Evolutionary conservation across 331 rosid genomes (phyloP).

Genomic region (Erythrophleum ivorense): DNA sequence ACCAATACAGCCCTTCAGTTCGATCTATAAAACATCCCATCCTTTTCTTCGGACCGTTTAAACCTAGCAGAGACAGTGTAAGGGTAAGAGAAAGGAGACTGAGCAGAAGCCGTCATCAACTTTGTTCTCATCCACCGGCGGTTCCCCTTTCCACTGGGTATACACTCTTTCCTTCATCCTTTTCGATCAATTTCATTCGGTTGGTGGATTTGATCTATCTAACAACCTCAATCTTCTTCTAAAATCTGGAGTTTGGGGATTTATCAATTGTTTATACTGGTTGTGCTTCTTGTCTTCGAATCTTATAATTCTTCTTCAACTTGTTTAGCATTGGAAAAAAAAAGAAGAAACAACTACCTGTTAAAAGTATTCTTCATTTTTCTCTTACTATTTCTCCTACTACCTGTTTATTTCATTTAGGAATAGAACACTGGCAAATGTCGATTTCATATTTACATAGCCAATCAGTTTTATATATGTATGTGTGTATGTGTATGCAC

Average conservation of each 20-base stretch:
- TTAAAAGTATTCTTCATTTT: neutral
- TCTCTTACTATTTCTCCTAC: neutral
- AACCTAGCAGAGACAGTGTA: neutral
- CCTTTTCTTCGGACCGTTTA: neutral
- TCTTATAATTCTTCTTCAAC: neutral
- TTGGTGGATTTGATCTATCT: neutral
- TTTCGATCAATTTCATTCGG: neutral
- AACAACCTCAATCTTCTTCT: neutral
- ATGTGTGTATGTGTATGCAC: too few relatives aligned
- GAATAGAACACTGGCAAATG: neutral
- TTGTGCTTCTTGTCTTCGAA: neutral
- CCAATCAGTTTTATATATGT: neutral
- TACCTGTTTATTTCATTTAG: neutral
- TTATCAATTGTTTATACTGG: neutral
- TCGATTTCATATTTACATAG: neutral
- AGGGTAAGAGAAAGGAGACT: neutral
- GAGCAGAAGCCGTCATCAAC: neutral
- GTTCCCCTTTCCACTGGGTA: slow-evolving; percentile 13
- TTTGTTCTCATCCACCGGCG: neutral
- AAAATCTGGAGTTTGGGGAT: neutral
- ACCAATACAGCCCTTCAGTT: neutral
- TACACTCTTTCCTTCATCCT: neutral
- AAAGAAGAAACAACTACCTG: neutral
- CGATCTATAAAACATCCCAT: slow-evolving; percentile 5
- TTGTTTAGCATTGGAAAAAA: neutral